These are phyloP conservation scores for Neodidymelliopsis sp. DNA, from an alignment of 2,329 filamentous ascomycete species.

Conservation along the genomic window DNA sequence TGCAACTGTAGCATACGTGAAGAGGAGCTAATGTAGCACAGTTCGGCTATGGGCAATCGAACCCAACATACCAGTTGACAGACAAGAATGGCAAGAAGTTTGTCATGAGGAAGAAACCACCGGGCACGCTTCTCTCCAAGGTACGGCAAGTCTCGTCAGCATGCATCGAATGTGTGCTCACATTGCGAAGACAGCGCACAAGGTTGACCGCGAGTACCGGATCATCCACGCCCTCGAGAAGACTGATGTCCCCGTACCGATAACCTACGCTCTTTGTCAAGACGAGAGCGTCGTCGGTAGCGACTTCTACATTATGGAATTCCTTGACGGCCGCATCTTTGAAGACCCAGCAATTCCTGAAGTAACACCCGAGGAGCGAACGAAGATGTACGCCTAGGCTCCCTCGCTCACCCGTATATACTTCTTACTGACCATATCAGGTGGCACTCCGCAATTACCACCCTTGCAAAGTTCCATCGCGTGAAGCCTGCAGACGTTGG, in stretches of 20 bases:
- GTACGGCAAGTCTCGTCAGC: constrained; percentile 19
- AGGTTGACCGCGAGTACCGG: constrained; percentile 94
- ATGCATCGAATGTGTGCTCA: background rate
- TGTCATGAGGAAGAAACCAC: constrained; percentile 97
- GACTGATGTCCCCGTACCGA: constrained; percentile 86
- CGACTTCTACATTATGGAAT: constrained; percentile 97
- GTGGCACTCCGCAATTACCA: constrained; percentile 84
- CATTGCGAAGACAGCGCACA: constrained; percentile 79
- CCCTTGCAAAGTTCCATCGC: constrained; percentile 84
- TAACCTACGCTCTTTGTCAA: constrained; percentile 84
- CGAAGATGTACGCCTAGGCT: constrained; percentile 65
- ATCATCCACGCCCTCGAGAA: constrained; percentile 82
- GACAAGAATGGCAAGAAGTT: constrained; percentile 73
- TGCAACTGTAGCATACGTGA: background rate
- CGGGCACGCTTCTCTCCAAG: constrained; percentile 83
- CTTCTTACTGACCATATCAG: constrained; percentile 45
- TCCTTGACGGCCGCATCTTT: constrained; percentile 91
- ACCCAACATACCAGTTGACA: constrained; percentile 93
- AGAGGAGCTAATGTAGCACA: constrained; percentile 49
- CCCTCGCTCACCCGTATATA: background rate
- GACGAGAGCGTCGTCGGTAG: constrained; percentile 83
- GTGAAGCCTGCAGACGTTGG: constrained; percentile 72
- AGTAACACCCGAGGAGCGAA: constrained; percentile 72
- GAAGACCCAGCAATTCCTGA: constrained; percentile 84
- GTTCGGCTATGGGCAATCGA: constrained; percentile 98